Conservation (phyloP, 192 early-diverging fungal species). For the Anaeromyces robustus region DNA sequence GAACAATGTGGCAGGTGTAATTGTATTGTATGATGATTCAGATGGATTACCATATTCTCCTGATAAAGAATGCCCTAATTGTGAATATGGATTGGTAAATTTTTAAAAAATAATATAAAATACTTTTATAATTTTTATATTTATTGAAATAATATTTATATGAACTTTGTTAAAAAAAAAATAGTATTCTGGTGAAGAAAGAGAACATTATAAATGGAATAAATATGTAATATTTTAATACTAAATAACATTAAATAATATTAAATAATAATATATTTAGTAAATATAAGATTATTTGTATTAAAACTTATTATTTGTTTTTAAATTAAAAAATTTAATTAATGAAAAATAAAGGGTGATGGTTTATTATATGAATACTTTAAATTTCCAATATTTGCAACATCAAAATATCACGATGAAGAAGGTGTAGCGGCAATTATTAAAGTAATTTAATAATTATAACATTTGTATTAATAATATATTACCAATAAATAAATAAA, state of each 20-base stretch:
- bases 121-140: no score
- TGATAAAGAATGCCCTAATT: constrained; percentile 49
- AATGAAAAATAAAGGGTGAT: constrained; percentile 27
- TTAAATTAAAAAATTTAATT: not conserved
- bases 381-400: constrained; percentile 50
- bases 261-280: no score
- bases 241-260: no score
- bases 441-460: constrained; percentile 18
- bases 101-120: constrained; percentile 62
- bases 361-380: constrained; percentile 30
- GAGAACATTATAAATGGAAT: not conserved
- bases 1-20: constrained; percentile 36
- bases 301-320: no score
- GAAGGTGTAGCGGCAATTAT: no score
- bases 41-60: constrained; percentile 26
- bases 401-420: no score
- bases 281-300: no score
- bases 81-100: constrained; percentile 41
- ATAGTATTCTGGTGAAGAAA: not conserved
- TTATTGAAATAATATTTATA: no score
- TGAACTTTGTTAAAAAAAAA: no score
- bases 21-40: constrained; percentile 25
- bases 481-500: constrained; percentile 8
- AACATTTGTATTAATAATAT: constrained; percentile 9
- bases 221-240: not conserved